A percentile compares a stretch with the other conserved stretches of the same genome.
phyloP scores from a whole-genome alignment of 176 grass and related monocot species.

The Aegilops bicornis region DNA sequence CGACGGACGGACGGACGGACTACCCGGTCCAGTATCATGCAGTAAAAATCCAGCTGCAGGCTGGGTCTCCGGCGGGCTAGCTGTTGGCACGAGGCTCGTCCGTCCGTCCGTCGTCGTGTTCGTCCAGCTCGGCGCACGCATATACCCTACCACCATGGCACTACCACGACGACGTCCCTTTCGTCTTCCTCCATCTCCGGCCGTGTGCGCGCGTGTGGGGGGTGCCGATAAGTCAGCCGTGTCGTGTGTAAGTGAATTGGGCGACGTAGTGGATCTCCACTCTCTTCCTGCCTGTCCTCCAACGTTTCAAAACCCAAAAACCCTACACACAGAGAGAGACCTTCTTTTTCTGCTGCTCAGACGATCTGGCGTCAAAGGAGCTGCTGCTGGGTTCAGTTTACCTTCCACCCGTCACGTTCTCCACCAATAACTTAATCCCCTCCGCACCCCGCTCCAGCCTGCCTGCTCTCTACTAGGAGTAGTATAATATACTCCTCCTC shows the following conservation, averaged over 20 bases:
- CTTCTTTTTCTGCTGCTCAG: not conserved
- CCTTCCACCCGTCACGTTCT: constrained; percentile 76
- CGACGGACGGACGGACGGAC: too few species aligned
- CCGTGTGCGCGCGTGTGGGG: not conserved
- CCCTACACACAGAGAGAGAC: not conserved
- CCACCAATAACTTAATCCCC: constrained; percentile 27
- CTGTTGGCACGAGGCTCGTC: not conserved
- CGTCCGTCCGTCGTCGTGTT: too few species aligned
- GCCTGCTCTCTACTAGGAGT: not conserved
- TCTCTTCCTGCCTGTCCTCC: constrained; percentile 26
- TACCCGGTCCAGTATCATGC: not conserved
- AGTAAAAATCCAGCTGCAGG: not conserved
- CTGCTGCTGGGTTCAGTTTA: not conserved
- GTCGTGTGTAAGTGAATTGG: not conserved
- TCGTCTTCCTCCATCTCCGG: not conserved
- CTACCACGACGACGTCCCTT: not conserved
- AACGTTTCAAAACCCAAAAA: constrained; percentile 29
- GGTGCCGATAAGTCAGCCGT: not conserved
- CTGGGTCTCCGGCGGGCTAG: not conserved
- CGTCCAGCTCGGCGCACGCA: constrained; percentile 2
- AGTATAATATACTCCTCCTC: constrained; percentile 34
- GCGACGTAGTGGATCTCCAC: constrained; percentile 44
- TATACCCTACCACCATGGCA: not conserved
- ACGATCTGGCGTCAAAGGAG: not conserved
- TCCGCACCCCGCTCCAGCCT: not conserved